Percentiles rank a stretch among this genome's conserved stretches.
phyloP scores from a whole-genome alignment of 176 grass and related monocot genomes.

The Sorghum bicolor region DNA sequence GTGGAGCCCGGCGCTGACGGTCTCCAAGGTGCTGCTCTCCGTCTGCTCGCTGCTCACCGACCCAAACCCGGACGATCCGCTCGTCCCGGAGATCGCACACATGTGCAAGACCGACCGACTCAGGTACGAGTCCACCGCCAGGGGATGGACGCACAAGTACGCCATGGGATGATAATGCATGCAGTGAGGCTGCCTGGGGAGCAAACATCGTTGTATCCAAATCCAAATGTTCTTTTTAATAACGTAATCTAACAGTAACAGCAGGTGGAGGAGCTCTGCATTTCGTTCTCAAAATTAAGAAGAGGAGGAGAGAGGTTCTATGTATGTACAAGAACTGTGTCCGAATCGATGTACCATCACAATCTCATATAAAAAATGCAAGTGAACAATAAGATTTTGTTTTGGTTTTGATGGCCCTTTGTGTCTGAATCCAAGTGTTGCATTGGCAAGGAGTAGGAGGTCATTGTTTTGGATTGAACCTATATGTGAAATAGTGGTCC shows the following conservation, averaged over 20 bases:
- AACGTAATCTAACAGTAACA: too few species aligned
- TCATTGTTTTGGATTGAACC: not conserved
- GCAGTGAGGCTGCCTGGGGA: too few species aligned
- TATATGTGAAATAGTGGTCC: rapidly evolving
- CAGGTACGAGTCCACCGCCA: constrained; percentile 69
- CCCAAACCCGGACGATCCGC: constrained; percentile 73
- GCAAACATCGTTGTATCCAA: too few species aligned
- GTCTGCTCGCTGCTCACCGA: constrained; percentile 84
- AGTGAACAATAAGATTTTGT: not conserved
- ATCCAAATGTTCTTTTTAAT: too few species aligned
- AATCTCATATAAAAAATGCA: not conserved
- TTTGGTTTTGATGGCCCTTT: not conserved
- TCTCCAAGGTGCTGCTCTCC: constrained; percentile 76
- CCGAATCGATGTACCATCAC: not conserved
- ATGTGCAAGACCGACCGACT: constrained; percentile 73
- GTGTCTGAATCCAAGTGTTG: not conserved
- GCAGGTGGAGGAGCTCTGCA: too few species aligned
- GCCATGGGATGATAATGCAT: constrained; percentile 53
- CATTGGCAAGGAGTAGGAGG: not conserved
- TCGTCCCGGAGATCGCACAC: constrained; percentile 91
- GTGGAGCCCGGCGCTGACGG: constrained; percentile 78
- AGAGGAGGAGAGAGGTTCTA: too few species aligned
- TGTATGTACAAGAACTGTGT: too few species aligned
- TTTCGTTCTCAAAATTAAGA: too few species aligned
- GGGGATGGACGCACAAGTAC: constrained; percentile 70